Base-by-base conservation (phyloP, 305 asterid species). In the Withania somnifera region DNA sequence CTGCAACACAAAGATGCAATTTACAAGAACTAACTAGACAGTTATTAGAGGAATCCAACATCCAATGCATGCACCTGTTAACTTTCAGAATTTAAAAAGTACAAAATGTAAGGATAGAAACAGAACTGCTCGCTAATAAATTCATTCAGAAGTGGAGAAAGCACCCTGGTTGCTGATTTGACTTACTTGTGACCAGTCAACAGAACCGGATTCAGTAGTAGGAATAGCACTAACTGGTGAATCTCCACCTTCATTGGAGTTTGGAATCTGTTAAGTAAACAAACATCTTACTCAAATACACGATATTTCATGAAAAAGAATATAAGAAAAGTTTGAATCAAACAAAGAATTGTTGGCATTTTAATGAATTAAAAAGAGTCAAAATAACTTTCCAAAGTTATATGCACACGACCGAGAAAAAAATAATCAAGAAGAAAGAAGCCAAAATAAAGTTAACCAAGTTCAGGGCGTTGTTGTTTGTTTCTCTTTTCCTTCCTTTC, bases 161-260 rank as follows among this genome's bases (percentile, higher is more conserved):
- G 61, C 42, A 10, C 28, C 26, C 26, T 47, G 24, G 22, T 8
- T 50, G 45, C 4, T 51, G 73, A 79, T 78, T 81, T 54, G 77
- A 60, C 90, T 89, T 86, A 91, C 99, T 86, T 93, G 93, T n/a
- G 99, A 94, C 99, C 99, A 97, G 86, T 97, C 98, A 81, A 97
- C 86, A 85, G 84, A 90, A 83, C 98, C 98, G 78, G 87, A 89
- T 87, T 90, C 88, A 13, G 94, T 93, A 81, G 83, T 82, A 53
- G 99, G 99, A 86, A 97, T 97, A 84, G 89, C 88, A 81, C 85
- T 87, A 83, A 91, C 93, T 20, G 97, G 92, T 88, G 98, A 89
- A 82, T 88, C 85, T 73, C 89, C 64, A 50, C 86, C 68, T 84
- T 94, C 97, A 77, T 83, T 81, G 61, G 97, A 86, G 85, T 80